Evolutionary conservation across 129 eudicot species (phyloP).

Genomic region (carrot (Daucus carota)): DH1_v3.0 NC_030383.2:54443001-54443500

Average conservation of each 20-base stretch:
- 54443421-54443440: constrained; percentile 27
- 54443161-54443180: constrained; percentile 39
- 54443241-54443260: constrained; percentile 50
- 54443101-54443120: constrained; percentile 16
- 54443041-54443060: constrained; percentile 50
- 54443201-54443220: constrained; percentile 55
- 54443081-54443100: constrained; percentile 38
- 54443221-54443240: constrained; percentile 54
- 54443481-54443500: constrained; percentile 46
- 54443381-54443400: constrained; percentile 65
- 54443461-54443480: constrained; percentile 27
- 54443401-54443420: constrained; percentile 46
- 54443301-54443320: constrained; percentile 49
- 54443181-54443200: constrained; percentile 29
- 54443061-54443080: constrained; percentile 37
- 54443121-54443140: constrained; percentile 12
- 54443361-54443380: constrained; percentile 49
- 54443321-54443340: constrained; percentile 65
- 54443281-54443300: constrained; percentile 78
- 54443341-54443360: constrained; percentile 57
- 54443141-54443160: constrained; percentile 12
- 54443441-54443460: constrained; percentile 13
- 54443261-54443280: constrained; percentile 38
- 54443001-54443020: not conserved
- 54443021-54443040: constrained; percentile 11